Percentiles rank a stretch among this genome's conserved stretches.
Conservation (phyloP, 1,139 yeast genomes). For the Kodamaea suecica region DNA sequence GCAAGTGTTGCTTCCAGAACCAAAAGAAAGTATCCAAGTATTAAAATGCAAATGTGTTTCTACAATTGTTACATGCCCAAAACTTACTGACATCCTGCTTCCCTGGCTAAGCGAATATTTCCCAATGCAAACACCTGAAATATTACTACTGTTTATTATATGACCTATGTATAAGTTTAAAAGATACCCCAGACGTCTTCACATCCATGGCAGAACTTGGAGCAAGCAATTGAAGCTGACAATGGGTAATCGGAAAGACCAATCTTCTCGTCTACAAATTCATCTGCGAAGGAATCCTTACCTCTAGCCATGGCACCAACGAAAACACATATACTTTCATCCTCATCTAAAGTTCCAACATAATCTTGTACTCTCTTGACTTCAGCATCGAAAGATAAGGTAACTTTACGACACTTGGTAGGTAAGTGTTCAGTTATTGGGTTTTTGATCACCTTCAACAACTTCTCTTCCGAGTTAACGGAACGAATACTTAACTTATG, state of each 20-base stretch:
- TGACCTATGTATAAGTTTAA: constrained; percentile 14
- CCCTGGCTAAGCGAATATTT: no score
- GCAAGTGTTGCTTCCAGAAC: no score
- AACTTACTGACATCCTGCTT: no score
- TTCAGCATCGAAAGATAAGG: constrained; percentile 91
- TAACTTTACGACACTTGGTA: constrained; percentile 88
- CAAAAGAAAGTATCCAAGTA: no score
- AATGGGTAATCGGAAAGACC: constrained; percentile 94
- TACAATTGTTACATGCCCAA: no score
- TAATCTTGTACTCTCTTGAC: constrained; percentile 87
- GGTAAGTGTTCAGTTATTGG: constrained; percentile 97
- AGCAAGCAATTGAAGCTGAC: constrained; percentile 96
- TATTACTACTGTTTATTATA: constrained; percentile 1
- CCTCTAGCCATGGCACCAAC: constrained; percentile 99
- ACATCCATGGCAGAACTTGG: constrained; percentile 97
- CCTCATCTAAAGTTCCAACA: constrained; percentile 73
- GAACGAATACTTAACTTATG: constrained; percentile 91
- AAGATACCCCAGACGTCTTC: constrained; percentile 94
- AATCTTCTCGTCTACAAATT: constrained; percentile 91
- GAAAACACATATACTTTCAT: constrained; percentile 94
- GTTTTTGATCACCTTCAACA: constrained; percentile 89
- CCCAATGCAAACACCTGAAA: no score
- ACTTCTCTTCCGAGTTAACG: constrained; percentile 90
- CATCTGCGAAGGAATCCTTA: constrained; percentile 95
- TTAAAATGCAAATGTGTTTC: no score